Evolutionary conservation across 805 yeast species (phyloP).

Genomic region (Candida boidinii): DNA sequence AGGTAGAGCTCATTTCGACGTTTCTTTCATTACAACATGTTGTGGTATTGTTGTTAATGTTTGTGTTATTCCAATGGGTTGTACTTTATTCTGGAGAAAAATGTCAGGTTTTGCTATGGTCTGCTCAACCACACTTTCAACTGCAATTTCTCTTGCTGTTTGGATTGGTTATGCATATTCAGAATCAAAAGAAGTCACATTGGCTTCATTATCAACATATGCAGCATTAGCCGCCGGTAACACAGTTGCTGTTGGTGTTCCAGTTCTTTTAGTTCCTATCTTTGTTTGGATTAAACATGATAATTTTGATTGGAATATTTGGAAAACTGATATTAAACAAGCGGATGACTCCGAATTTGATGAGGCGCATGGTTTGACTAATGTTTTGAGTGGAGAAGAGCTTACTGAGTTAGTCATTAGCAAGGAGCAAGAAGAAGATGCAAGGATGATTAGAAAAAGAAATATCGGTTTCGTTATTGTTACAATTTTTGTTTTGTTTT

Average conservation of each 20-base stretch:
- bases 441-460: constrained; percentile 16
- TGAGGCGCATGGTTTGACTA: constrained; percentile 20
- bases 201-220: constrained; percentile 36
- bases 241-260: constrained; percentile 44
- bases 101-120: constrained; percentile 39
- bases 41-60: constrained; percentile 48
- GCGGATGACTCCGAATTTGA: constrained; percentile 31
- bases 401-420: constrained; percentile 19
- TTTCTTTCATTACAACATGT: constrained; percentile 44
- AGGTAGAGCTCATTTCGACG: constrained; percentile 40
- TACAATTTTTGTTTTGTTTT: constrained; percentile 20
- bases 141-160: constrained; percentile 36
- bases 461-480: constrained; percentile 20
- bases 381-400: constrained; percentile 21
- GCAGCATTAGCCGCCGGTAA: constrained; percentile 50
- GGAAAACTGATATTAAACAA: constrained; percentile 31
- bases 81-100: constrained; percentile 35
- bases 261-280: constrained; percentile 35
- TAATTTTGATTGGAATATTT: constrained; percentile 41
- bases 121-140: constrained; percentile 36
- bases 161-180: constrained; percentile 28
- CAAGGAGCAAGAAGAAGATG: constrained; percentile 14
- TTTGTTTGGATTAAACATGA: constrained; percentile 36
- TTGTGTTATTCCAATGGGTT: constrained; percentile 41
- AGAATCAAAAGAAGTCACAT: constrained; percentile 13